phyloP scores from a whole-genome alignment of 352 stramenopile genomes.

The Phytophthora palmivora region DNA sequence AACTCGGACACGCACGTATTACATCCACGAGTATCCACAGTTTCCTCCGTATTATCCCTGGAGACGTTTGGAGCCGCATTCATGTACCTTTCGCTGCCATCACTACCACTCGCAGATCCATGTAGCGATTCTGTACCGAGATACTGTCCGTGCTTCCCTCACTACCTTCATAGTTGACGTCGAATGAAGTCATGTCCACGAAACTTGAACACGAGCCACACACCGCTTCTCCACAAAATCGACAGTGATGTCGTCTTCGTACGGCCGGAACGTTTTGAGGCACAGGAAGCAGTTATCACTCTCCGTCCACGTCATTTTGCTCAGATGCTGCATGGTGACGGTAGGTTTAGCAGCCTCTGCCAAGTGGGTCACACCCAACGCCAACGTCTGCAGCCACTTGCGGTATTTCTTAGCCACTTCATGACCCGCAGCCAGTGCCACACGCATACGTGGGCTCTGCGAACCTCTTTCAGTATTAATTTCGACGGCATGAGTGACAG shows the following conservation, averaged over 20 bases:
- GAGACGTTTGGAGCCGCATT: slow-evolving; percentile 18
- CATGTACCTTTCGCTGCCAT: slow-evolving; percentile 17
- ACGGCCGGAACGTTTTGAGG: slow-evolving; percentile 68
- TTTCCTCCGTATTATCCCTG: slow-evolving; percentile 31
- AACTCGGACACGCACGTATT: slow-evolving; percentile 40
- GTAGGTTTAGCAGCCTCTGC: slow-evolving; percentile 38
- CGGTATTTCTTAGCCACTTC: slow-evolving; percentile 53
- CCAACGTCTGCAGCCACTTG: slow-evolving; percentile 65
- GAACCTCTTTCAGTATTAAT: slow-evolving; percentile 49
- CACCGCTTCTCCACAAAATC: slow-evolving; percentile 71
- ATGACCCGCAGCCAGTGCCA: slow-evolving; percentile 30
- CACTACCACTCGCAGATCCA: slow-evolving; percentile 20
- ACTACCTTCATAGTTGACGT: slow-evolving; percentile 33
- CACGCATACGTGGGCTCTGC: slow-evolving; percentile 42
- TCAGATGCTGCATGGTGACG: slow-evolving; percentile 30
- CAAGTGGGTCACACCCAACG: slow-evolving; percentile 46
- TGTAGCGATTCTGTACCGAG: slow-evolving; percentile 10
- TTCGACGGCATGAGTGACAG: slow-evolving; percentile 61
- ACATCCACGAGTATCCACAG: slow-evolving; percentile 48
- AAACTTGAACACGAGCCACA: slow-evolving; percentile 72
- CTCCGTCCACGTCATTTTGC: slow-evolving; percentile 53
- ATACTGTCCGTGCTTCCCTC: slow-evolving; percentile 15
- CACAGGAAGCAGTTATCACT: slow-evolving; percentile 66
- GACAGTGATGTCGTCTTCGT: slow-evolving; percentile 70
- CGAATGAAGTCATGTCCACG: slow-evolving; percentile 46